Percentiles rank a stretch among this genome's conserved stretches.
These are phyloP conservation scores for Backusella tarrabulga DNA, from an alignment of 192 early-diverging fungal species.

Conservation along the genomic window DNA sequence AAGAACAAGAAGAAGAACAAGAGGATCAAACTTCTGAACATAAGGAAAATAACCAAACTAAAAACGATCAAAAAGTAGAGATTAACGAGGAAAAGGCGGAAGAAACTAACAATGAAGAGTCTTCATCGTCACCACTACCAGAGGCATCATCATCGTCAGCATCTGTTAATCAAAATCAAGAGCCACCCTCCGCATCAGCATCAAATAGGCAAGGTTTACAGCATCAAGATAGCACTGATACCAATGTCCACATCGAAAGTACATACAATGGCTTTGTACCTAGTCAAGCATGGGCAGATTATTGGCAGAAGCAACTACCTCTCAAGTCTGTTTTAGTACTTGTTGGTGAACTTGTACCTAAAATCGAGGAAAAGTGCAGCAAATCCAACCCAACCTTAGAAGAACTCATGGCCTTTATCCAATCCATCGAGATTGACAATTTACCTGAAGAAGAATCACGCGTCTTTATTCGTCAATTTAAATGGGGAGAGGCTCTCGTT, in stretches of 20 bases:
- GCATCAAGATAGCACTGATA: neutral
- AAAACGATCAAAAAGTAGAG: neutral
- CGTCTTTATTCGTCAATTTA: constrained; percentile 57
- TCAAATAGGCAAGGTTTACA: neutral
- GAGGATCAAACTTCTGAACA: neutral
- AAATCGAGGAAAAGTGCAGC: constrained; percentile 62
- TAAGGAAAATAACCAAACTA: neutral
- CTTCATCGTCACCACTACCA: neutral
- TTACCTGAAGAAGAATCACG: constrained; percentile 44
- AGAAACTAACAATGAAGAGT: neutral
- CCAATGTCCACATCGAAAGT: neutral
- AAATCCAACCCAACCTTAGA: constrained; percentile 63
- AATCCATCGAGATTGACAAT: constrained; percentile 34
- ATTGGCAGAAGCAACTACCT: constrained; percentile 70
- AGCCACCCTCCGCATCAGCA: neutral
- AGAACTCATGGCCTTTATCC: constrained; percentile 55
- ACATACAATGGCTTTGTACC: constrained; percentile 61
- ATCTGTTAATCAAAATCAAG: neutral
- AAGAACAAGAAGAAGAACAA: neutral
- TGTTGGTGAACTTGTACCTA: constrained; percentile 62
- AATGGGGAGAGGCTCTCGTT: constrained; percentile 59
- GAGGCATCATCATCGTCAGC: neutral
- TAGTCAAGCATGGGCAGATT: constrained; percentile 67
- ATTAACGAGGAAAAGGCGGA: neutral
- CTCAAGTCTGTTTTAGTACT: constrained; percentile 66